Conservation (phyloP, 257 asterid species). For the Catharanthus roseus region DNA sequence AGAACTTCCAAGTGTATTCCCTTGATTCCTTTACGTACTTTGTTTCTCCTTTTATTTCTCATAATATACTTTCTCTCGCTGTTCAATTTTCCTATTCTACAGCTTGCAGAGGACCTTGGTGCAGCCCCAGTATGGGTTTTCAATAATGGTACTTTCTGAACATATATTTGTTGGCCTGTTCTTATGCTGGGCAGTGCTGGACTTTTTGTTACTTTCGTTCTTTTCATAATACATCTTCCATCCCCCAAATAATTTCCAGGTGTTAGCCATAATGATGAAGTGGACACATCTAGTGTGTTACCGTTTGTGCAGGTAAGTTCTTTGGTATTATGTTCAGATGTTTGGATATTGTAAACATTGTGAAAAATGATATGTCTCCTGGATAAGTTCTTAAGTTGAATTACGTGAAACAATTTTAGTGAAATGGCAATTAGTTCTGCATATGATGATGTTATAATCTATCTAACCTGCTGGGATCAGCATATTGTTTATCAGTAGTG, state of each 20-base stretch:
- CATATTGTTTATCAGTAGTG: neutral
- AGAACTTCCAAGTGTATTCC: neutral
- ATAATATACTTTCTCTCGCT: too few species aligned
- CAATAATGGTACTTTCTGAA: slow-evolving; percentile 66
- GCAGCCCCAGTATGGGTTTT: slow-evolving; percentile 89
- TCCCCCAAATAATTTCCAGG: slow-evolving; percentile 43
- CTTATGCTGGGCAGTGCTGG: too few species aligned
- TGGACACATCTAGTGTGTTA: slow-evolving; percentile 51
- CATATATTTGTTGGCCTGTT: slow-evolving; percentile 2
- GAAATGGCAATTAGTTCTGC: neutral
- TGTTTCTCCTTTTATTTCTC: neutral
- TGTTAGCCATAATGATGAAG: slow-evolving; percentile 87
- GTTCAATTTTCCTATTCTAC: too few species aligned
- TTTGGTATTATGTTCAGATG: slow-evolving; percentile 1
- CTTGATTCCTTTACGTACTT: neutral
- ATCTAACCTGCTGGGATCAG: neutral
- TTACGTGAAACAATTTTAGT: neutral
- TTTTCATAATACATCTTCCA: neutral
- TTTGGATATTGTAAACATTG: neutral
- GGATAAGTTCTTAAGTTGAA: neutral
- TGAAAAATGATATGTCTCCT: neutral
- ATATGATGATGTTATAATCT: neutral
- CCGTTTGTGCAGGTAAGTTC: slow-evolving; percentile 72
- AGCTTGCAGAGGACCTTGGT: slow-evolving; percentile 98
- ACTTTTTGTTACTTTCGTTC: slow-evolving; percentile 5